Base-by-base conservation (phyloP, 164 flowering plant genomes). In the Stephania cephalantha region DNA sequence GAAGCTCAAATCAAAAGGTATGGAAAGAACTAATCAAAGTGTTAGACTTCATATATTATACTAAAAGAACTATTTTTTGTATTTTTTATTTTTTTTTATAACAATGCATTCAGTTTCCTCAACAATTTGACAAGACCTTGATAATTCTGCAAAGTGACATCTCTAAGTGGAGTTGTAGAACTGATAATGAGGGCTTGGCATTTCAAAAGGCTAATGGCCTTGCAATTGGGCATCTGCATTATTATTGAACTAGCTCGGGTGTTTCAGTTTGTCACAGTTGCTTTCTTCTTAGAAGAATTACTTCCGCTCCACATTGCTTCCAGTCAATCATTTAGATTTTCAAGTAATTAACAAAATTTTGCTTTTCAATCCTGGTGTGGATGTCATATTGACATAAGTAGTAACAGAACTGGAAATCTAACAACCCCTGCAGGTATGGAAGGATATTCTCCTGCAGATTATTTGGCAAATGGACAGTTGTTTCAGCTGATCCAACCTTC, bases 401-500 rank as follows among this genome's bases (percentile, higher is more conserved):
- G 29, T 5, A 15, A 66, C 17, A 10, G 35, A 55, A 55, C 25
- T 29, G 52, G 3, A 53, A 50, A 11, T 25, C 20, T 29, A 10
- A 52, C 66, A 42, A 63, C 74, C 55, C 46, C 35, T 68, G 67
- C 82, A 90, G 97, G 87, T 90, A 71, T 75, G 98, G 98, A 72
- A 90, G 84, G 78, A 90, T 93, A 79, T 93, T 93, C 74, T 86
- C 92, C 1, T 91, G 96, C 75, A 88, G 83, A 50, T 45, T 93
- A 63, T 87, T 90, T 61, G 98, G 98, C 0, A 90, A 85, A 79
- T 66, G 83, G 85, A 88, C 96, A 0, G 93, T 93, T 74, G 96
- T 91, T 20, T 93, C 98, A 2, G 93, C 90, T 0, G 96, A 93
- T 73, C 89, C 96, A 3, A 66, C 45, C 0, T 93, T 93, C 64